Evolutionary conservation across 2,329 filamentous ascomycete genomes (phyloP), one percentile per base, ranked within the genome.

Genomic region (Fonsecaea monophora): DNA sequence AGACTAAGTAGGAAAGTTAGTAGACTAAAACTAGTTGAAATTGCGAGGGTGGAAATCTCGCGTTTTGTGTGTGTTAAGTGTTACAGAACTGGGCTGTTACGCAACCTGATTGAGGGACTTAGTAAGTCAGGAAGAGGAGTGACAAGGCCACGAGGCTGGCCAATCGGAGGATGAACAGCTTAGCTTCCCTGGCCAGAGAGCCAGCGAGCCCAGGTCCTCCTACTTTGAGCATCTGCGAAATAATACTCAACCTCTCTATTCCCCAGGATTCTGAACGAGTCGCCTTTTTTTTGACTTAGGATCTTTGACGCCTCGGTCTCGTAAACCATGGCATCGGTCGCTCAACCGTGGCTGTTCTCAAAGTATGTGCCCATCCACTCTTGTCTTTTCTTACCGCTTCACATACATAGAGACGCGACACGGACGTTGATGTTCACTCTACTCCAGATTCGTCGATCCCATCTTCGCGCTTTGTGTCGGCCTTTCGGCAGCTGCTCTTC

Each of bases 381-480:
- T 30, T n/a, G 63, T 18, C 7, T 37, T 18, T 30, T 32, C 25
- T 55, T 18, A 12, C 8, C 4, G 18, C 30, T 4, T 13, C 3
- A 38, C 25, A 7, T 10, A 55, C 30, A 4, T 4, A 32, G 30
- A 32, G 30, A 32, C 30, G 6, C 30, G 30, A 12, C 30, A 25
- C n/a, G 10, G 30, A 35, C n/a, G 53, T 32, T 55, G 21, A 53
- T 60, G 18, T 38, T 37, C 13, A 7, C 45, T 40, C 32, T 59
- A 59, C 53, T 58, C 38, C 54, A 85, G 83, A 74, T 70, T 82
- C 67, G 80, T 78, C 5, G 85, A 87, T 72, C 85, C 85, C 37
- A 62, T 87, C 65, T 87, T 87, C 72, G 84, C 85, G 30, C 64
- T 82, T 42, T 75, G 80, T 68, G 85, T 87, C 72, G 85, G 85